phyloP scores from a whole-genome alignment of 225 moss, liverwort and hornwort genomes.

The Asterella californica region DNA sequence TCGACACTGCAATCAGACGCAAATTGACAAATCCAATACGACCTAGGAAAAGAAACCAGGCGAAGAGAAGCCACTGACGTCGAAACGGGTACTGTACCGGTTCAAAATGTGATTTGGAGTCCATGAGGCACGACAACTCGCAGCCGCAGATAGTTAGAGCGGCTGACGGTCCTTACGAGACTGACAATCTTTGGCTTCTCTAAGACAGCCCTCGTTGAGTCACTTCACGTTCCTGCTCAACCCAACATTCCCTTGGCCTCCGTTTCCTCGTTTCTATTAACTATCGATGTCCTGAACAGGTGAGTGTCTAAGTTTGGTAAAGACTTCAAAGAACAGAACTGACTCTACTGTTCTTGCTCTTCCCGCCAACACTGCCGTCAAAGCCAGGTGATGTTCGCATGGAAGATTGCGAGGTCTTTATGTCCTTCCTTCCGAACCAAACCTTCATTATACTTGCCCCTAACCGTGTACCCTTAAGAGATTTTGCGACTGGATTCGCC shows the following conservation, averaged over 20 bases:
- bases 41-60: background rate
- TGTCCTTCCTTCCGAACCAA: background rate
- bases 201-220: too few relatives aligned
- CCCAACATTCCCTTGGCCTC: too few relatives aligned
- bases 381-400: background rate
- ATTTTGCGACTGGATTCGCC: background rate
- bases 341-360: too few relatives aligned
- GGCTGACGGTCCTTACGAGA: too few relatives aligned
- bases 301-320: too few relatives aligned
- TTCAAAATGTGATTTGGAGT: slow-evolving; percentile 7
- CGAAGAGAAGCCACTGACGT: background rate
- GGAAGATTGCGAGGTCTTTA: background rate
- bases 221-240: too few relatives aligned
- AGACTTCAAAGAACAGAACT: too few relatives aligned
- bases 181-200: too few relatives aligned
- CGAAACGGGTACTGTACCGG: background rate
- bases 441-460: background rate
- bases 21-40: background rate
- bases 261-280: too few relatives aligned
- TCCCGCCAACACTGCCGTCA: too few relatives aligned
- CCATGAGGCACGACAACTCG: background rate
- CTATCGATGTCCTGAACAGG: too few relatives aligned
- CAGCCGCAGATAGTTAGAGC: too few relatives aligned
- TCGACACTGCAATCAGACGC: background rate
- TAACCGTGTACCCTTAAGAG: background rate